Evolutionary conservation across 257 asterid species (phyloP), one percentile per base, ranked within the genome.

Genomic region (Paulownia fortunei): DNA sequence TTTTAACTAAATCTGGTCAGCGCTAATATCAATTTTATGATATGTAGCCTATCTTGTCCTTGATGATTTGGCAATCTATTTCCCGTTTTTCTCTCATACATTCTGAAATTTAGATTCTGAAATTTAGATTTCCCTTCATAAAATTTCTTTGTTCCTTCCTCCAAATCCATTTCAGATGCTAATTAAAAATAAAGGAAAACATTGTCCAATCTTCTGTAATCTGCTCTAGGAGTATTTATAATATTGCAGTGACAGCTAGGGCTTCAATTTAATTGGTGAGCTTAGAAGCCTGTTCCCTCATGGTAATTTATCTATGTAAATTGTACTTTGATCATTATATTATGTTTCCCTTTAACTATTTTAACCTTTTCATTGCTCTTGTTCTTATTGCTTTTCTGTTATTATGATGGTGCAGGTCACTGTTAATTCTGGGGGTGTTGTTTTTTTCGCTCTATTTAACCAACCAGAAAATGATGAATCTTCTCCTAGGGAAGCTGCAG

Each of bases 401-500:
- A 47, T 63, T 69, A 49, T 72, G 76, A 69, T 81, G 71, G 76
- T 59, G 66, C 89, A 96, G 99, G 97, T 96, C 80, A 96, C 98
- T 70, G 99, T 96, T 74, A 96, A 96, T 92, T 96, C 99, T 21
- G 99, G 99, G 11, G 99, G 98, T 70, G 97, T 96, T 36, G 98
- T 96, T 42, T 96, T 96, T 80, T 93, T 96, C 73, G 99, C 98
- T 59, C 85, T 96, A 55, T 96, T 96, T 86, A 88, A 82, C 80
- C 94, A 82, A 78, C 88, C 92, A 83, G 96, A 87, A 84, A 83
- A 78, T 73, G 96, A 85, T 39, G 97, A 87, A 78, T 84, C 92
- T 75, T 79, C 90, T 84, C 82, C 88, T 60, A 92, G 83, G 83
- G 99, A 96, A 89, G 86, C 98, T 44, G 99, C 92, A 27, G 98